phyloP scores from a whole-genome alignment of 202 grass and related monocot genomes.

The Panicum hallii region DNA sequence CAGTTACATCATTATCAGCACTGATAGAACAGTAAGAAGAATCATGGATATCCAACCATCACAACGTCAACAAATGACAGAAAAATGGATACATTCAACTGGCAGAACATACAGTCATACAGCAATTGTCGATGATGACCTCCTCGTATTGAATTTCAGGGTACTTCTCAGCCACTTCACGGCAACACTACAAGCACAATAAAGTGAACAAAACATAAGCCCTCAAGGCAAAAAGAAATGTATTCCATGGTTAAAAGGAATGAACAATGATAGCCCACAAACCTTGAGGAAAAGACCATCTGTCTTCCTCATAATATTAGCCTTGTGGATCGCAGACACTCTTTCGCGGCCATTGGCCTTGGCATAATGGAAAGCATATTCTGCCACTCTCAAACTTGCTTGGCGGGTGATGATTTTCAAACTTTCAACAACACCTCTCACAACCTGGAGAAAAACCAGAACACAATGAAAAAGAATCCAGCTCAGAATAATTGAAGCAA shows the following conservation, averaged over 20 bases:
- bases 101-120: conserved; percentile 83
- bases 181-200: conserved; percentile 77
- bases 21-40: not conserved
- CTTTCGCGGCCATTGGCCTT: conserved; percentile 82
- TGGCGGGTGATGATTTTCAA: conserved; percentile 99
- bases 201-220: conserved; percentile 28
- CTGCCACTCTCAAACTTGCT: conserved; percentile 96
- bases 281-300: conserved; percentile 99
- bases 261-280: conserved; percentile 7
- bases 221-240: conserved; percentile 19
- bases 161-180: conserved; percentile 95
- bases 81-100: not conserved
- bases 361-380: conserved; percentile 99
- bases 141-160: conserved; percentile 95
- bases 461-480: conserved; percentile 35
- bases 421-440: conserved; percentile 98
- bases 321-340: conserved; percentile 97
- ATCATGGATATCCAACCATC: not conserved
- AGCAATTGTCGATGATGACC: conserved; percentile 98
- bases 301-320: conserved; percentile 99
- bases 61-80: not conserved
- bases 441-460: conserved; percentile 62
- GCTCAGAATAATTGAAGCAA: conserved; percentile 25
- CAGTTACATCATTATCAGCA: not conserved
- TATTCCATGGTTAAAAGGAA: conserved; percentile 13